Evolutionary conservation across 2,329 filamentous ascomycete species (phyloP).

Genomic region (Colletotrichum navitas): DNA sequence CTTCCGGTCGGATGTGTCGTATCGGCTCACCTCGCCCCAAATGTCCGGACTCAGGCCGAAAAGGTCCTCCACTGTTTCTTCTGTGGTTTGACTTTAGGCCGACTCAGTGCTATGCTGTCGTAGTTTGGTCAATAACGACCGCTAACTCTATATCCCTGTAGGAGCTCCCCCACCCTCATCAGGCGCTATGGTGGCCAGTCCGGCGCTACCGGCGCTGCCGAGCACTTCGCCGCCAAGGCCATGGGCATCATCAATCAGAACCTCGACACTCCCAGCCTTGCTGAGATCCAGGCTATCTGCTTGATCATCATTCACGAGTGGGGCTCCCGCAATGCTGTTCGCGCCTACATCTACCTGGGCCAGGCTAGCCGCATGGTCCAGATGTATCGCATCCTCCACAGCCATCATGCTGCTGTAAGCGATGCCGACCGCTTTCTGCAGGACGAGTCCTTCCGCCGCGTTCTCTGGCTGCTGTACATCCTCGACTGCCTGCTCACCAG

Average conservation of each 20-base stretch:
- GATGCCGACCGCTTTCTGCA: slow-evolving; percentile 70
- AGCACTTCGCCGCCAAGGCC: slow-evolving; percentile 71
- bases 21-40: slow-evolving; percentile 33
- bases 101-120: slow-evolving; percentile 1
- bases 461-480: slow-evolving; percentile 73
- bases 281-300: slow-evolving; percentile 72
- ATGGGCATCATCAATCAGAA: slow-evolving; percentile 69
- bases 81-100: slow-evolving; percentile 29
- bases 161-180: slow-evolving; percentile 68
- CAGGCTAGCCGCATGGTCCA: slow-evolving; percentile 74
- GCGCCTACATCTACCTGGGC: slow-evolving; percentile 73
- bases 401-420: slow-evolving; percentile 63
- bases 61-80: not conserved
- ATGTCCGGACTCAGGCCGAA: slow-evolving; percentile 36
- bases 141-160: slow-evolving; percentile 46
- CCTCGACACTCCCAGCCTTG: slow-evolving; percentile 69
- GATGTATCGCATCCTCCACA: slow-evolving; percentile 72
- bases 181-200: slow-evolving; percentile 69
- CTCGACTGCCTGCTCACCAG: slow-evolving; percentile 73
- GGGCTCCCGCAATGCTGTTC: slow-evolving; percentile 71
- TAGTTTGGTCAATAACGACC: not conserved
- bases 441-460: slow-evolving; percentile 72
- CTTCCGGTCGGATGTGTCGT: slow-evolving; percentile 37
- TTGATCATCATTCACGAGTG: slow-evolving; percentile 73
- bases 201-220: slow-evolving; percentile 65